Evolutionary conservation across 202 grass and related monocot species (phyloP).

Genomic region (Panicum virgatum): DNA sequence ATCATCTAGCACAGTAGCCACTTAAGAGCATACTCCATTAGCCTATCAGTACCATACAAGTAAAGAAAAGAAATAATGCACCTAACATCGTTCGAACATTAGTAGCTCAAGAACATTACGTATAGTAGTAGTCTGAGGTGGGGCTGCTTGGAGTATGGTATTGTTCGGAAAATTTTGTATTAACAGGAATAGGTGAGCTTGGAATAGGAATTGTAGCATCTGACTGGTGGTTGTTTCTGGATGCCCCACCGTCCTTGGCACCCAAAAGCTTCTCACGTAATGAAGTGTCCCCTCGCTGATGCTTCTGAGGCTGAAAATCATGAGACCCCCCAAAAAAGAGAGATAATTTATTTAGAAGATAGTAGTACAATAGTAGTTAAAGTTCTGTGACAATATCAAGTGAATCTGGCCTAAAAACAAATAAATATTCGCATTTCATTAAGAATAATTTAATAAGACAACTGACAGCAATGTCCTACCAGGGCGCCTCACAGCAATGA

Average conservation of each 20-base stretch:
- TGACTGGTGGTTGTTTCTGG: constrained; percentile 20
- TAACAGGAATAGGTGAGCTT: constrained; percentile 79
- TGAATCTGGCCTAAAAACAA: too few species aligned
- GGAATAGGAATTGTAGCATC: constrained; percentile 36
- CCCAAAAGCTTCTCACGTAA: constrained; percentile 56
- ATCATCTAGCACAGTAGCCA: constrained; percentile 13
- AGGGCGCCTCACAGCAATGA: neutral
- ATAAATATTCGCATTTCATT: too few species aligned
- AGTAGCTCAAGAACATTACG: constrained; percentile 58
- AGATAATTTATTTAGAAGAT: constrained; percentile 1
- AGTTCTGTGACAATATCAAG: neutral
- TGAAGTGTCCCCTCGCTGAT: constrained; percentile 48
- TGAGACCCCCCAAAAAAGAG: neutral
- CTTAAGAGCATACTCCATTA: constrained; percentile 5
- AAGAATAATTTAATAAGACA: constrained; percentile 1
- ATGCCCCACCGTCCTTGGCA: constrained; percentile 26
- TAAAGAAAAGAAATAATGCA: constrained; percentile 19
- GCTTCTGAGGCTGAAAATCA: constrained; percentile 46
- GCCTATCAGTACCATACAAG: constrained; percentile 6
- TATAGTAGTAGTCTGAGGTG: constrained; percentile 69
- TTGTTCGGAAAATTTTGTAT: constrained; percentile 24
- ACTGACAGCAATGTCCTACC: neutral
- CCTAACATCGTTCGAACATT: constrained; percentile 11
- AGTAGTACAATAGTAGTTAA: constrained; percentile 15
- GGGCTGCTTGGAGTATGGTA: constrained; percentile 35